Evolutionary conservation across 1,284 basidiomycete genomes (phyloP).

Genomic region (Anthracocystis walkeri): DNA sequence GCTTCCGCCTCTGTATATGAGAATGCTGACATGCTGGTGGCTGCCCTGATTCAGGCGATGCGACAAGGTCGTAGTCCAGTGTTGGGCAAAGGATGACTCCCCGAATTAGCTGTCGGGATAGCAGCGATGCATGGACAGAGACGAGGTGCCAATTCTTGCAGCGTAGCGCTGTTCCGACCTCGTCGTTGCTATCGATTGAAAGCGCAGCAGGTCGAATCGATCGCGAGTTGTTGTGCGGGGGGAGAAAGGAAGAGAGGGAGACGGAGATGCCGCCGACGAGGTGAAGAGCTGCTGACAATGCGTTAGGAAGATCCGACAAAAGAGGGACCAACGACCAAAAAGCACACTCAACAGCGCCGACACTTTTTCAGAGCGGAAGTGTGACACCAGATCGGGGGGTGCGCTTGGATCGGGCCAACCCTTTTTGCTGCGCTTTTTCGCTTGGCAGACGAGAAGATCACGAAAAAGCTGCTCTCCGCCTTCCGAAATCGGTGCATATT

Average conservation of each 20-base stretch:
- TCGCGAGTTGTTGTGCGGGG: background rate
- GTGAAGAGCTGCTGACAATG: background rate
- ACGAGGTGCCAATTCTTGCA: background rate
- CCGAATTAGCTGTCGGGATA: conserved; percentile 2
- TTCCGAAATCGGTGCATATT: background rate
- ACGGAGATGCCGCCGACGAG: background rate
- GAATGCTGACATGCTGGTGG: conserved; percentile 10
- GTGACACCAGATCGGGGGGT: conserved; percentile 3
- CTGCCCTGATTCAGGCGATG: background rate
- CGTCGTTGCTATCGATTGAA: background rate
- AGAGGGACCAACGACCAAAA: background rate
- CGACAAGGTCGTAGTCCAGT: background rate
- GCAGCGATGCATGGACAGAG: conserved; percentile 14
- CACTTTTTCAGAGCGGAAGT: background rate
- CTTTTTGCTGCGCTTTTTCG: conserved; percentile 1
- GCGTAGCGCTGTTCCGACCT: conserved; percentile 2
- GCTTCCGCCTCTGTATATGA: conserved; percentile 27
- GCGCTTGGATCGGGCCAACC: background rate
- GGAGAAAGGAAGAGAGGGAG: no score
- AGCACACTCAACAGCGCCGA: background rate
- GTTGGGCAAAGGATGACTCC: background rate
- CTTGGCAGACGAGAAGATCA: conserved; percentile 1
- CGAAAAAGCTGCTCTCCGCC: background rate
- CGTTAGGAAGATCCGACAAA: conserved; percentile 13
- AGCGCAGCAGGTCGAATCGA: background rate